Evolutionary conservation across 2,329 filamentous ascomycete species (phyloP), one percentile per base, ranked within the genome.

Genomic region (Fusarium sp.): DNA sequence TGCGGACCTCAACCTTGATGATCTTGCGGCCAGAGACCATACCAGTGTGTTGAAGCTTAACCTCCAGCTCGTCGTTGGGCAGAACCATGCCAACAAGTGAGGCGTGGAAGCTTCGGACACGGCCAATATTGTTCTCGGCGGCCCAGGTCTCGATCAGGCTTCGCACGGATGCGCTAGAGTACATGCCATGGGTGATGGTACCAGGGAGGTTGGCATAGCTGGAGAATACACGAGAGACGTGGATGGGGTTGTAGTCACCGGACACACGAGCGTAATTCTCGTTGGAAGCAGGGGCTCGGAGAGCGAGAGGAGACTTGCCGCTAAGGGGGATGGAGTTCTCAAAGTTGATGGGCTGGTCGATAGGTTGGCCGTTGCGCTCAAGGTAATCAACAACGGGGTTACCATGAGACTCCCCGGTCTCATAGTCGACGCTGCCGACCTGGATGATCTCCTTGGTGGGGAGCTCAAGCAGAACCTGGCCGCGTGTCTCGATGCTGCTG

Each of bases 11-110:
- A 57, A 99, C 94, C 87, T 98, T 98, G 88, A 99, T 96, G 84
- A 98, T 98, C 90, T 98, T 99, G 83, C 96, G 95, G 80, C 96
- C 96, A 79, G 94, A 92, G 70, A 99, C 93, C 96, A 99, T 99
- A 80, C 96, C 96, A 38, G 97, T 92, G 81, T 99, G 96, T 86
- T 98, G 94, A 59, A 99, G 89, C 85, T 95, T 97, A 79, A 99
- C 96, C 75, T 97, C 91, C 73, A 99, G 93, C 72, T 96, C 93
- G 80, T 99, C 97, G 77, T 98, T 97, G 62, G 96, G 96, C 70
- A 99, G 88, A 17, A 99, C 97, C 96, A 99, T 99, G 75, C 96
- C 96, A n/a, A 98, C 95, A 56, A 99, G 89, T 28, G 93, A 96
- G 72, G 95, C 96, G 80, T 98, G 95, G 90, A 98, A 99, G 85